These are phyloP conservation scores for Dryas octopetala DNA, from an alignment of 306 rosid species.

Conservation along the genomic window DNA sequence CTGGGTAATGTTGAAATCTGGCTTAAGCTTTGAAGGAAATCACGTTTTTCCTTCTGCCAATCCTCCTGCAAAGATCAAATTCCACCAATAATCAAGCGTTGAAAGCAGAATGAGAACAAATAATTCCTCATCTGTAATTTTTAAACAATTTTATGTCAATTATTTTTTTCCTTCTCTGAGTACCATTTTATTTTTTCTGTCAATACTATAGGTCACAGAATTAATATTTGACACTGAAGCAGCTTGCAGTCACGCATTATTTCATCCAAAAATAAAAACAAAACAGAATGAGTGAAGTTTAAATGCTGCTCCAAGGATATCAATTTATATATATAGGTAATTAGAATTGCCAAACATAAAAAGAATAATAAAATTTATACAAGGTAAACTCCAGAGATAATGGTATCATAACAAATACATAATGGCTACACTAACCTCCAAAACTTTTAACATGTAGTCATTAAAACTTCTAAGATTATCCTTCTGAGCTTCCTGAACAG, in stretches of 20 bases:
- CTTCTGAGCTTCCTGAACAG: constrained; percentile 96
- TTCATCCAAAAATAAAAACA: neutral
- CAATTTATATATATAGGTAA: neutral
- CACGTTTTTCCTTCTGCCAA: constrained; percentile 97
- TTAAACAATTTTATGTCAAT: neutral
- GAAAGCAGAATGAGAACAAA: constrained; percentile 19
- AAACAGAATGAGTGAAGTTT: neutral
- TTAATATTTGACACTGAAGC: neutral
- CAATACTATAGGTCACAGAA: neutral
- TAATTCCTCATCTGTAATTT: neutral
- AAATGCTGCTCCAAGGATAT: neutral
- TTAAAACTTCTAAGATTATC: constrained; percentile 89
- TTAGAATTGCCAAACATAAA: neutral
- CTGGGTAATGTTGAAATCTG: constrained; percentile 87
- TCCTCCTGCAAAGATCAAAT: constrained; percentile 73
- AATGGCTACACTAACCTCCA: constrained; percentile 66
- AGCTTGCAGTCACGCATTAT: neutral
- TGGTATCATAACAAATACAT: neutral
- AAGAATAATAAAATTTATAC: neutral
- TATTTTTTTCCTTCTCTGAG: neutral
- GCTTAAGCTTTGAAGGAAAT: constrained; percentile 90
- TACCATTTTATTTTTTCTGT: neutral
- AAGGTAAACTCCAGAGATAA: neutral
- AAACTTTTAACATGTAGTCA: constrained; percentile 90
- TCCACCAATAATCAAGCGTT: constrained; percentile 24